Evolutionary conservation across 2,329 filamentous ascomycete species (phyloP).

Genomic region (Myriosclerotinia curreyana): DNA sequence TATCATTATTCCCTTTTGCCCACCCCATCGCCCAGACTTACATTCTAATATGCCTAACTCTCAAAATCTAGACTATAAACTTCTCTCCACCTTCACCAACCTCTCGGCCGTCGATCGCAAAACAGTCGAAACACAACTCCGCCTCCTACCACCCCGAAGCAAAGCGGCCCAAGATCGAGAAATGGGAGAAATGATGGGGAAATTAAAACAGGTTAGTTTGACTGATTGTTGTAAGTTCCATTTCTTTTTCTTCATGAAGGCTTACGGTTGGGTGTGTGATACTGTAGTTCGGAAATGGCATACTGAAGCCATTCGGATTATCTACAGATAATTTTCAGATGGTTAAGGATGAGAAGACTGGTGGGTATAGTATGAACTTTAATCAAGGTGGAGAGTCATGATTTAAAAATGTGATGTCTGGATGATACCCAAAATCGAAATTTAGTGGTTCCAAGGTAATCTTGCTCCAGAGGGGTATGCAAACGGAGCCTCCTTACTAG

Average conservation of each 20-base stretch:
- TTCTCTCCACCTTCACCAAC: slow-evolving; percentile 56
- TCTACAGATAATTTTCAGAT: slow-evolving; percentile 95
- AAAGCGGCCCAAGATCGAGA: slow-evolving; percentile 81
- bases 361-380: slow-evolving; percentile 95
- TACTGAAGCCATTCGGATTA: slow-evolving; percentile 88
- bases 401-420: background rate
- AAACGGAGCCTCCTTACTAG: too few species aligned
- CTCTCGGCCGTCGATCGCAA: slow-evolving; percentile 64
- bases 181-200: slow-evolving; percentile 96
- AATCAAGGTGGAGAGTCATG: slow-evolving; percentile 35
- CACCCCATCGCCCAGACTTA: background rate
- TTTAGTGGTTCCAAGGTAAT: background rate
- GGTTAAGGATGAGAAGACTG: slow-evolving; percentile 82
- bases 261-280: slow-evolving; percentile 9
- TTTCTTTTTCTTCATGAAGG: slow-evolving; percentile 5
- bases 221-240: slow-evolving; percentile 10
- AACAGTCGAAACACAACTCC: slow-evolving; percentile 64
- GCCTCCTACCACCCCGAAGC: slow-evolving; percentile 62
- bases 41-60: background rate
- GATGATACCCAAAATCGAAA: background rate
- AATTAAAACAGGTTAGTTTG: slow-evolving; percentile 71
- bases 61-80: slow-evolving; percentile 62
- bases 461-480: too few species aligned
- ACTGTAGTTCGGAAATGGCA: slow-evolving; percentile 73
- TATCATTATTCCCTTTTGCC: background rate